phyloP scores from a whole-genome alignment of 495 filamentous ascomycete species.

The Talaromyces proteolyticus region DNA sequence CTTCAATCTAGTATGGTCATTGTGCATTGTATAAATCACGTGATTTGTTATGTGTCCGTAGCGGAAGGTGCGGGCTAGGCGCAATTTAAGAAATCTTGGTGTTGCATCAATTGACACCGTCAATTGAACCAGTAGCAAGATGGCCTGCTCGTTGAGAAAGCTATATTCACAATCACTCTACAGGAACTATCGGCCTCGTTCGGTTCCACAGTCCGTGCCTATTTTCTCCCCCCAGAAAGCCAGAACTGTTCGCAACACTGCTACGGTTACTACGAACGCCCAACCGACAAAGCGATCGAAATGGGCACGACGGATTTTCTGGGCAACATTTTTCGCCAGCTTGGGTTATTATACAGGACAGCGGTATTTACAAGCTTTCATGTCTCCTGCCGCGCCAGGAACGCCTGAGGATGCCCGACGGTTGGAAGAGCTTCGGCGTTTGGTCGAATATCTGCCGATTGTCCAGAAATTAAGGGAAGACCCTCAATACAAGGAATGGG shows the following conservation, averaged over 20 bases:
- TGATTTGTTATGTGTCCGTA: too few species aligned
- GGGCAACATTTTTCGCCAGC: slow-evolving; percentile 27
- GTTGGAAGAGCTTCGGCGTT: slow-evolving; percentile 17
- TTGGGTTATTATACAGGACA: slow-evolving; percentile 22
- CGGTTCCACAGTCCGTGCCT: slow-evolving; percentile 5
- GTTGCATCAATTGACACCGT: too few species aligned
- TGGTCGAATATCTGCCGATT: slow-evolving; percentile 41
- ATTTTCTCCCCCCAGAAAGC: not conserved
- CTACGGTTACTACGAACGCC: slow-evolving; percentile 15
- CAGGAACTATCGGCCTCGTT: not conserved
- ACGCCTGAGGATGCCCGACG: slow-evolving; percentile 19
- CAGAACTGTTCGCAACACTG: slow-evolving; percentile 12
- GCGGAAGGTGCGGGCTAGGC: too few species aligned
- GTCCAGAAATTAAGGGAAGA: slow-evolving; percentile 46
- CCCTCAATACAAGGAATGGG: slow-evolving; percentile 44
- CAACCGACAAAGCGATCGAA: slow-evolving; percentile 15
- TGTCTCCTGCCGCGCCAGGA: slow-evolving; percentile 25
- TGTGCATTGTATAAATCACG: too few species aligned
- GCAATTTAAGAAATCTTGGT: too few species aligned
- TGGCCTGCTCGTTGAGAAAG: not conserved
- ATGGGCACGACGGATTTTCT: slow-evolving; percentile 35
- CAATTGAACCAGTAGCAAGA: too few species aligned
- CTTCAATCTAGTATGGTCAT: too few species aligned
- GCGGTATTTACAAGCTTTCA: slow-evolving; percentile 17
- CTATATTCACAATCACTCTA: not conserved